phyloP scores from a whole-genome alignment of 106 monocot species.

The Triglochin maritima region DNA sequence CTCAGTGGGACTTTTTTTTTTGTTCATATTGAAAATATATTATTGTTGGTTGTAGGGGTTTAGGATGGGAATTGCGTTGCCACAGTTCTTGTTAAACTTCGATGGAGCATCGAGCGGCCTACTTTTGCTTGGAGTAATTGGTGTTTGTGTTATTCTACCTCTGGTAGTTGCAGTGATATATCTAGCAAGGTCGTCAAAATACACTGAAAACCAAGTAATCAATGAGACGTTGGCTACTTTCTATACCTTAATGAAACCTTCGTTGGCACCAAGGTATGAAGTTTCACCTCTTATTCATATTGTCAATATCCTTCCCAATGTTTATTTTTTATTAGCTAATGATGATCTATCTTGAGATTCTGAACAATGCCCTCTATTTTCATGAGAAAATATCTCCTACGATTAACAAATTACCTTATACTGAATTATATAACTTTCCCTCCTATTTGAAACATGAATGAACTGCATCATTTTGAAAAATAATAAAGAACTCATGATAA shows the following conservation, averaged over 20 bases:
- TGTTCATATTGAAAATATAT: neutral
- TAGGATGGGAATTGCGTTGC: constrained; percentile 94
- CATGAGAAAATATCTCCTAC: too few relatives aligned
- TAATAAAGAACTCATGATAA: too few relatives aligned
- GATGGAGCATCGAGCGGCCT: constrained; percentile 78
- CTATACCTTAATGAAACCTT: constrained; percentile 78
- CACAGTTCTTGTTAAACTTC: constrained; percentile 69
- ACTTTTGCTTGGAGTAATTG: constrained; percentile 85
- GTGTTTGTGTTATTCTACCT: constrained; percentile 81
- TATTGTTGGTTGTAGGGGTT: constrained; percentile 45
- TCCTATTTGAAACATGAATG: too few relatives aligned
- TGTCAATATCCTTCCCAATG: neutral
- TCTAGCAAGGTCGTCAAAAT: constrained; percentile 81
- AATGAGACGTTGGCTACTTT: constrained; percentile 73
- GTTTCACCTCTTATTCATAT: neutral
- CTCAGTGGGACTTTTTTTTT: too few relatives aligned
- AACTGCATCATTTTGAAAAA: too few relatives aligned
- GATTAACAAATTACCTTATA: too few relatives aligned
- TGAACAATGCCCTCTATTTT: too few relatives aligned
- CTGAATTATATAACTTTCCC: too few relatives aligned
- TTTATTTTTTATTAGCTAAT: too few relatives aligned
- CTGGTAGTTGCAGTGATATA: constrained; percentile 78
- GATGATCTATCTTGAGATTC: too few relatives aligned
- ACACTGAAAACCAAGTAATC: constrained; percentile 88
- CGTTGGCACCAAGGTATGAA: constrained; percentile 71